Base-by-base conservation (phyloP, 805 yeast genomes). In the Tetrapisispora nanseiensis region DNA sequence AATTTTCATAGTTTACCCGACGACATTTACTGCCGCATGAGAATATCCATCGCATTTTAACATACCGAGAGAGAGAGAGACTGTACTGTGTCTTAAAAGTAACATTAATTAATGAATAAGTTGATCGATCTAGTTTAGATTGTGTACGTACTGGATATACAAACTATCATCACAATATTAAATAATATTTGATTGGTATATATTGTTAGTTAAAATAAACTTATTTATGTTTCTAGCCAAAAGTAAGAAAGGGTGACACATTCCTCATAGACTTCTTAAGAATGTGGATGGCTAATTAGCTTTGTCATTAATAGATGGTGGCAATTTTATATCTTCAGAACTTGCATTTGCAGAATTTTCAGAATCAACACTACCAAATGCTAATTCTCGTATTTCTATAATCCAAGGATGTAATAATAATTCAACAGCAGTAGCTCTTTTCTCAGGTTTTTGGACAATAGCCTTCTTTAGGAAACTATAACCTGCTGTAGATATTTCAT, bases 331-430 rank as follows among this genome's bases (percentile, higher is more conserved):
- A 9, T 33, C 42, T 5, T 24, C 18, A 10, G 4, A 8, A n/a
- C 33, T 39, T 3, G 22, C 29, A 15, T 20, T 13, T 22, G 41
- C 27, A 9, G 41, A 27, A 9, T 28, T 16, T 23, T 45, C 51
- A 16, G 44, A 42, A 9, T 43, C 47, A 13, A 63, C 55, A 22
- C 69, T 69, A 36, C 74, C 82, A 56, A 82, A 82, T 0, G 89
- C 89, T 42, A 76, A 72, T 46, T 75, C 75, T 50, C 89, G 64
- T 43, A 82, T 82, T 29, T 77, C 75, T 35, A 75, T 73, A 42
- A 87, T 81, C 97, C 97, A 89, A 4, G 95, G 95, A 58, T 89
- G 95, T 48, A 75, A 75, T 50, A 90, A 65, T 39, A 92, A 69
- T 52, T 86, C 97, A 39, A 78, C 81, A 0, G 98, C 97, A 23